A percentile compares a stretch with the other conserved stretches of the same genome.
Evolutionary conservation across 768 basidiomycete species (phyloP).

Genomic region (Postia placenta): DNA sequence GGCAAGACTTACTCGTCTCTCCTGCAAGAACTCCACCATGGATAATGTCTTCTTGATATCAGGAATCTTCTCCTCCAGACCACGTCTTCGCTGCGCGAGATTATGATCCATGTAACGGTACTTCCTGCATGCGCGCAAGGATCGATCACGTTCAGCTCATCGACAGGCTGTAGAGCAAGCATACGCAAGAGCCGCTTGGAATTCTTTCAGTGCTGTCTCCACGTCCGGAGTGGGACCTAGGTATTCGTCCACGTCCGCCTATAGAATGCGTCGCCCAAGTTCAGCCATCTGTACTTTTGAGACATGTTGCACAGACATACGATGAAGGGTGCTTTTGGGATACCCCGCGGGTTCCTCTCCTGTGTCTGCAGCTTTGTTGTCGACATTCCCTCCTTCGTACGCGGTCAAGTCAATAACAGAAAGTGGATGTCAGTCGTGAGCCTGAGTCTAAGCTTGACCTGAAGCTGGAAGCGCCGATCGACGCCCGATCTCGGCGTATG

Average conservation of each 20-base stretch:
- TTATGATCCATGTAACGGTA: constrained; percentile 97
- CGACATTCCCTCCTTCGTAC: too few relatives aligned
- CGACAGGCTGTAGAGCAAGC: constrained; percentile 24
- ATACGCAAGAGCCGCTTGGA: constrained; percentile 94
- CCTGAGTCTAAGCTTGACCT: too few relatives aligned
- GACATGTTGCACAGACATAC: constrained; percentile 38
- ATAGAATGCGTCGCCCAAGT: not conserved
- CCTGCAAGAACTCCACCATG: constrained; percentile 81
- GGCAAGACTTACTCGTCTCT: constrained; percentile 54
- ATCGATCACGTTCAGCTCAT: constrained; percentile 5
- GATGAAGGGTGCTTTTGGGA: constrained; percentile 93
- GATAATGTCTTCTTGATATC: constrained; percentile 89
- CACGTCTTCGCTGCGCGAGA: constrained; percentile 67
- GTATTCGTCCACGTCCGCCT: constrained; percentile 88
- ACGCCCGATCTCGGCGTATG: too few relatives aligned
- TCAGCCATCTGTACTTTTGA: not conserved
- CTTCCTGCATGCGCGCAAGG: constrained; percentile 52
- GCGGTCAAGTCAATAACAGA: too few relatives aligned
- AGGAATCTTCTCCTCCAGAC: constrained; percentile 91
- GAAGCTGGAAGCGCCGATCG: too few relatives aligned
- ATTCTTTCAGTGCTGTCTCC: constrained; percentile 69
- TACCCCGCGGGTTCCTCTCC: constrained; percentile 82
- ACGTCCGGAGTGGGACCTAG: constrained; percentile 73
- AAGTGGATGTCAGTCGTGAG: too few relatives aligned
- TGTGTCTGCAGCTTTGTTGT: constrained; percentile 6